These are phyloP conservation scores for Raffaelea deltoideospora DNA, from an alignment of 2,329 filamentous ascomycete species.

Conservation along the genomic window DNA sequence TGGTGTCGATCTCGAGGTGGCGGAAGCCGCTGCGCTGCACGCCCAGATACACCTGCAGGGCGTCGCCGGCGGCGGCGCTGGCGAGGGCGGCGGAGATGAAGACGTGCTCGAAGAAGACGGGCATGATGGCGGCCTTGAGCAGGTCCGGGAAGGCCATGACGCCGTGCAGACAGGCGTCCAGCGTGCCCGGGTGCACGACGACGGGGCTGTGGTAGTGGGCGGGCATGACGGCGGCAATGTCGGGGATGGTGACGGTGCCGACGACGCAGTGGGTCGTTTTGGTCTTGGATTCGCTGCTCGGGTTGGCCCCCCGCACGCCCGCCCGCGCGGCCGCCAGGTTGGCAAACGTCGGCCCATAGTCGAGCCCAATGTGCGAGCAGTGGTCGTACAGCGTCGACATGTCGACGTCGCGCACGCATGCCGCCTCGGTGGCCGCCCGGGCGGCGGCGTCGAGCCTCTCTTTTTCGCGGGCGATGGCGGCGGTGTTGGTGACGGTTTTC, in stretches of 20 bases:
- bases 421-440: neutral
- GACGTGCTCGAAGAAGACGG: slow-evolving; percentile 8
- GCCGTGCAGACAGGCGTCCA: slow-evolving; percentile 11
- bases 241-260: slow-evolving; percentile 7
- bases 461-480: neutral
- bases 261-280: slow-evolving; percentile 2
- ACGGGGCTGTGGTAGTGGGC: slow-evolving; percentile 7
- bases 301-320: neutral
- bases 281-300: neutral
- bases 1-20: slow-evolving; percentile 9
- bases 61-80: slow-evolving; percentile 1
- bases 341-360: slow-evolving; percentile 12
- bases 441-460: neutral
- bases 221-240: slow-evolving; percentile 8
- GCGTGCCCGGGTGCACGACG: slow-evolving; percentile 10
- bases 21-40: slow-evolving; percentile 8
- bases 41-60: slow-evolving; percentile 4
- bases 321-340: slow-evolving; percentile 6
- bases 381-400: slow-evolving; percentile 5
- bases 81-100: slow-evolving; percentile 5
- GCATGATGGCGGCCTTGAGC: slow-evolving; percentile 9
- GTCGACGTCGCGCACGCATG: slow-evolving; percentile 6
- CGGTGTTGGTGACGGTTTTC: slow-evolving; percentile 3
- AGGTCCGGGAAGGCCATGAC: slow-evolving; percentile 10
- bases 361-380: slow-evolving; percentile 10